phyloP scores from a whole-genome alignment of 208 protist genomes.

The Acanthamoeba castellanii region DNA sequence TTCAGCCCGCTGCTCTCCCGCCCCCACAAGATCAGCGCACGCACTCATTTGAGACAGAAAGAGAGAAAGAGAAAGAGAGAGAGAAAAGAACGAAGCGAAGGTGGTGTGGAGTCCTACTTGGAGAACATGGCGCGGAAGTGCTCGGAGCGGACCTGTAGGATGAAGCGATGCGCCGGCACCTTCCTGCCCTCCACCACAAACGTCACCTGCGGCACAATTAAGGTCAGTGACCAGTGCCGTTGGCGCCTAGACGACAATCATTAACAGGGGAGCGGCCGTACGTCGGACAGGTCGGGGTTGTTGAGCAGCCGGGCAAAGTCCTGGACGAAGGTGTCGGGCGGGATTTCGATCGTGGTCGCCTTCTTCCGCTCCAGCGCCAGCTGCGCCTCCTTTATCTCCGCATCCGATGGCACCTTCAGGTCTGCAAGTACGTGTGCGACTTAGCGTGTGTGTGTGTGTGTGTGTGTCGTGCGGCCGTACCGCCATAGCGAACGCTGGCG shows the following conservation, averaged over 20 bases:
- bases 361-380: conserved; percentile 9
- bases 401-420: conserved; percentile 23
- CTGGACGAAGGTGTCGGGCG: conserved; percentile 19
- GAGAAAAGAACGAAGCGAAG: background rate
- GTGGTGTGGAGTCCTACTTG: background rate
- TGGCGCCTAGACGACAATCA: too few relatives aligned
- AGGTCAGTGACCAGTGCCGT: too few relatives aligned
- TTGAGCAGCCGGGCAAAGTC: conserved; percentile 41
- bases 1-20: background rate
- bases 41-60: background rate
- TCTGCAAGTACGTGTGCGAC: background rate
- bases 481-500: conserved; percentile 12
- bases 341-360: conserved; percentile 31
- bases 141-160: conserved; percentile 3
- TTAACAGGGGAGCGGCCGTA: background rate
- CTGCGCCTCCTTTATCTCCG: background rate
- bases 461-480: background rate
- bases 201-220: too few relatives aligned
- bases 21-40: background rate
- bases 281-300: conserved; percentile 28
- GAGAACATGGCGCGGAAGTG: conserved; percentile 52
- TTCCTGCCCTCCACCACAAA: background rate
- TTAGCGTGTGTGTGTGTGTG: background rate
- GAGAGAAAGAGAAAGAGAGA: background rate
- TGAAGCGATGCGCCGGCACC: conserved; percentile 8